phyloP scores from a whole-genome alignment of 2,329 filamentous ascomycete genomes.

The Beauveria caledonica region DNA sequence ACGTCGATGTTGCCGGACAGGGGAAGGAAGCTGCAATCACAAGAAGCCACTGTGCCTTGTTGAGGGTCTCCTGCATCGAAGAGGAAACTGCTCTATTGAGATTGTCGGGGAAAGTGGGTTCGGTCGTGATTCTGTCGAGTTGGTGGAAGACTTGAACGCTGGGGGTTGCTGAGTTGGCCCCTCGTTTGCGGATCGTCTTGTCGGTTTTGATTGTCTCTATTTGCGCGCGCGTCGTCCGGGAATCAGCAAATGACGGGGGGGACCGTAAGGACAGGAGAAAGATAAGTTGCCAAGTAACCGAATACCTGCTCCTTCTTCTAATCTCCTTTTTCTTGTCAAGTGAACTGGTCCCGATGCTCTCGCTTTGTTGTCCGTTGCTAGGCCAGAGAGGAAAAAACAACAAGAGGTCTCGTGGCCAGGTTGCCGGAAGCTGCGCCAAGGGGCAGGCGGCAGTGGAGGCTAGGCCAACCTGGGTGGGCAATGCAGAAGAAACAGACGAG shows the following conservation, averaged over 20 bases:
- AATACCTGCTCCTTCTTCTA: slow-evolving; percentile 6
- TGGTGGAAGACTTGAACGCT: background rate
- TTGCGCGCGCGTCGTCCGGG: background rate
- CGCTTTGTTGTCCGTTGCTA: background rate
- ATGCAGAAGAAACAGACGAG: slow-evolving; percentile 3
- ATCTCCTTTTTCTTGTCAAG: background rate
- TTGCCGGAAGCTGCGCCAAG: background rate
- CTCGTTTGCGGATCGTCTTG: background rate
- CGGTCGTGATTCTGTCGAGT: background rate
- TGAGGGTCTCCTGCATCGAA: slow-evolving; percentile 2
- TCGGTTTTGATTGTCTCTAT: background rate
- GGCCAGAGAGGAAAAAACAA: background rate
- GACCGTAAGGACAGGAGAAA: background rate
- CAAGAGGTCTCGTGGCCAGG: slow-evolving; percentile 10
- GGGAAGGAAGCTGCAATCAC: slow-evolving; percentile 1
- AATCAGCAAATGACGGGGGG: background rate
- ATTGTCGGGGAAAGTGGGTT: background rate
- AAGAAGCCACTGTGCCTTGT: background rate
- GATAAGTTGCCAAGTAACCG: slow-evolving; percentile 1
- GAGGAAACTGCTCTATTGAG: background rate
- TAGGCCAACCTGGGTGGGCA: background rate
- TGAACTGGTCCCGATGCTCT: background rate
- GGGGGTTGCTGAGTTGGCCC: background rate
- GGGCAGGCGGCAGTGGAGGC: background rate
- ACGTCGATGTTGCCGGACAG: background rate